These are phyloP conservation scores for Senna siamea DNA, from an alignment of 306 rosid genomes.

Conservation along the genomic window DNA sequence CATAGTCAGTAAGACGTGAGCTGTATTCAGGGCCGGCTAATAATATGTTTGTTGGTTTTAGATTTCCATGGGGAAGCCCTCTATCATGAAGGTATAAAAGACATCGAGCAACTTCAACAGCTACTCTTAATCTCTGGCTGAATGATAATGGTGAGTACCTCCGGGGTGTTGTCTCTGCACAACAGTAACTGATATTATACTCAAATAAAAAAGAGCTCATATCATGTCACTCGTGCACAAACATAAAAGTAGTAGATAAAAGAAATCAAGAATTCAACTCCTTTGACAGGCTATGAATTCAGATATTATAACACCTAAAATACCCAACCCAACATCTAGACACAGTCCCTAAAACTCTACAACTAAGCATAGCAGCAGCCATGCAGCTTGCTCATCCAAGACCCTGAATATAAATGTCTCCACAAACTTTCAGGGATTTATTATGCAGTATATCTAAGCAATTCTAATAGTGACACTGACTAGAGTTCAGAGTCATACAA, in stretches of 20 bases:
- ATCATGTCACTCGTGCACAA: slow-evolving; percentile 30
- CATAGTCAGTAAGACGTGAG: slow-evolving; percentile 73
- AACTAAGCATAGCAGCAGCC: slow-evolving; percentile 15
- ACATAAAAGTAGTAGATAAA: slow-evolving; percentile 1
- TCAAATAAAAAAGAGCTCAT: slow-evolving; percentile 33
- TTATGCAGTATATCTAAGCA: background rate
- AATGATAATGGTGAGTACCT: slow-evolving; percentile 83
- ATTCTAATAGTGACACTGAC: background rate
- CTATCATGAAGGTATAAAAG: slow-evolving; percentile 85
- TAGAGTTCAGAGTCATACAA: background rate
- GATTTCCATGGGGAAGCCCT: slow-evolving; percentile 93
- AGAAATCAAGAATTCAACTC: too few species aligned
- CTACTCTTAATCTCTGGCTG: slow-evolving; percentile 79
- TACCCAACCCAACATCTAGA: too few species aligned
- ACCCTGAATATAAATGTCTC: background rate
- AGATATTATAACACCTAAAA: too few species aligned
- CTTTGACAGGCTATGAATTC: too few species aligned
- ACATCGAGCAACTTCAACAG: slow-evolving; percentile 80
- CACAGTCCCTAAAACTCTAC: slow-evolving; percentile 26
- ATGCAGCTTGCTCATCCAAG: slow-evolving; percentile 29
- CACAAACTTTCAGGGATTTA: slow-evolving; percentile 8
- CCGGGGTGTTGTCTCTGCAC: slow-evolving; percentile 89
- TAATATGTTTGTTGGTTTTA: slow-evolving; percentile 84
- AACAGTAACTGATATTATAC: slow-evolving; percentile 44
- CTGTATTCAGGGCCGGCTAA: slow-evolving; percentile 68